Conservation (phyloP, 2,329 filamentous ascomycete genomes). For the Cladophialophora chaetospira region DNA sequence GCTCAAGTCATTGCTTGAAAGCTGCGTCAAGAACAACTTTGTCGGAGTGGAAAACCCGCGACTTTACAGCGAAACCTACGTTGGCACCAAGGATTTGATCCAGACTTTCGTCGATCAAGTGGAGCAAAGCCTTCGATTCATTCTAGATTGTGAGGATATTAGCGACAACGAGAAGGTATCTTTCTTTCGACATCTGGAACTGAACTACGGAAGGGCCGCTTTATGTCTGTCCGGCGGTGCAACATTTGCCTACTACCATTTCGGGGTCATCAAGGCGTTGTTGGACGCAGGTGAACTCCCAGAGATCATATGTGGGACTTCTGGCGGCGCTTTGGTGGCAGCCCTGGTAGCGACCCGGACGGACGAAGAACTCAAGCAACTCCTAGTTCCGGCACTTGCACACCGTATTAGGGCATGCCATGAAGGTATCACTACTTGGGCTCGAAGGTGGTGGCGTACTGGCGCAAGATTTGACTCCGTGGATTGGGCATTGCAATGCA, state of each 20-base stretch:
- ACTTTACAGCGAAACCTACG: slow-evolving; percentile 97
- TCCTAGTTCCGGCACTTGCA: slow-evolving; percentile 86
- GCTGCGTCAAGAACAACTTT: slow-evolving; percentile 97
- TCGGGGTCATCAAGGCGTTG: slow-evolving; percentile 86
- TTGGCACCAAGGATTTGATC: slow-evolving; percentile 91
- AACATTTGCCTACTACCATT: slow-evolving; percentile 94
- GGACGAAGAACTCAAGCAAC: slow-evolving; percentile 81
- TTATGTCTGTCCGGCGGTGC: slow-evolving; percentile 92
- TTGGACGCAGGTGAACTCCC: slow-evolving; percentile 83
- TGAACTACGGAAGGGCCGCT: slow-evolving; percentile 89
- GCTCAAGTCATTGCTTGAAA: slow-evolving; percentile 75
- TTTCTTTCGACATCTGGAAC: slow-evolving; percentile 84
- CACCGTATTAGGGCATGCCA: slow-evolving; percentile 80
- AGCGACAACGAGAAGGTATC: slow-evolving; percentile 71
- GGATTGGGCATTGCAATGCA: slow-evolving; percentile 81
- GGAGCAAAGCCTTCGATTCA: slow-evolving; percentile 61
- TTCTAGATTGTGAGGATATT: slow-evolving; percentile 69
- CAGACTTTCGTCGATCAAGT: slow-evolving; percentile 84
- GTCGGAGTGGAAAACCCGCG: slow-evolving; percentile 90
- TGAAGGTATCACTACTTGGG: slow-evolving; percentile 75
- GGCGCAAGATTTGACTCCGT: slow-evolving; percentile 92
- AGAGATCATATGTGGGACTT: slow-evolving; percentile 94
- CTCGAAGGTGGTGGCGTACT: slow-evolving; percentile 83
- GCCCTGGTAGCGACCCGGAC: slow-evolving; percentile 85
- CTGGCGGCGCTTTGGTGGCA: slow-evolving; percentile 87